These are phyloP conservation scores for Xerocomus spinulosus DNA, from an alignment of 768 basidiomycete genomes.

Conservation along the genomic window DNA sequence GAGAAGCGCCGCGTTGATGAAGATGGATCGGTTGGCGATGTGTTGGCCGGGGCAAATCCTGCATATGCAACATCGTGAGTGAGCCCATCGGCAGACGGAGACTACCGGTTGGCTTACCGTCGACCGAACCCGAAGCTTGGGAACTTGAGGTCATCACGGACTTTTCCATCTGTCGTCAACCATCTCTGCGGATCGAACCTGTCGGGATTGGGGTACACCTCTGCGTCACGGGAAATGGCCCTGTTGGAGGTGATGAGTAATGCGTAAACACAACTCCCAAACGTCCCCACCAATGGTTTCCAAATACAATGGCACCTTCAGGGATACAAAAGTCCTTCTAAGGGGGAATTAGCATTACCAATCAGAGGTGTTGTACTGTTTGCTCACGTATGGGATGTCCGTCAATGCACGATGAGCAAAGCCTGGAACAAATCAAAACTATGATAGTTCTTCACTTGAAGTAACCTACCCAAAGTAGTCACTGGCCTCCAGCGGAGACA, in stretches of 20 bases:
- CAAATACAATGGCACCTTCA: conserved; percentile 34
- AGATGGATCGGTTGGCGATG: conserved; percentile 57
- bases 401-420: conserved; percentile 62
- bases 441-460: neutral
- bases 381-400: conserved; percentile 58
- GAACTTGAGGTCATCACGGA: conserved; percentile 50
- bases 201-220: conserved; percentile 56
- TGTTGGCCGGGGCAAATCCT: conserved; percentile 67
- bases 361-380: neutral
- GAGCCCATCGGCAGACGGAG: neutral
- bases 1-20: conserved; percentile 58
- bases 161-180: conserved; percentile 35
- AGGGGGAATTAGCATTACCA: conserved; percentile 3
- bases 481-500: conserved; percentile 41
- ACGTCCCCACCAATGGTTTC: conserved; percentile 31
- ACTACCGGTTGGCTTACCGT: conserved; percentile 17
- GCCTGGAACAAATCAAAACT: conserved; percentile 29
- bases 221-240: conserved; percentile 56
- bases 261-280: neutral
- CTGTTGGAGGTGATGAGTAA: conserved; percentile 20
- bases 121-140: conserved; percentile 58
- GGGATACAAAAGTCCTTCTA: conserved; percentile 36
- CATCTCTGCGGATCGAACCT: conserved; percentile 56
- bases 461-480: conserved; percentile 26
- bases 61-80: neutral